Evolutionary conservation across 2,329 filamentous ascomycete species (phyloP), one percentile per base, ranked within the genome.

Genomic region (Scedosporium dehoogii): DNA sequence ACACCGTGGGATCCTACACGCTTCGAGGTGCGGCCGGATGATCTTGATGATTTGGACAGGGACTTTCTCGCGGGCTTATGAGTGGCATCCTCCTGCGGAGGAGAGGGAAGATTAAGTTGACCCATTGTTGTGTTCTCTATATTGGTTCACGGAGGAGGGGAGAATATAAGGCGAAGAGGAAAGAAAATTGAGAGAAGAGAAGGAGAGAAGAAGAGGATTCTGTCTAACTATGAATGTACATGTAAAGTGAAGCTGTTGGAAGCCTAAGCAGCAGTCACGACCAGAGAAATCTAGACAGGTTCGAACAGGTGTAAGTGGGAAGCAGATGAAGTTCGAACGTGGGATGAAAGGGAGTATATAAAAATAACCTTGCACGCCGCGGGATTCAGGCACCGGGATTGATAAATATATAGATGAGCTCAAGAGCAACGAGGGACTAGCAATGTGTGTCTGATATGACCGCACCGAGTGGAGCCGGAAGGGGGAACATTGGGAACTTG

Each of bases 1-100:
- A 46, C 33, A 51, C 29, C 51, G 38, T 53, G 29, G 7, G 46
- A 53, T 16, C 60, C 60, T 44, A 42, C 42, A 12, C 61, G 53
- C 56, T 62, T 62, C n/a, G 56, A 41, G 23, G 55, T 42, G n/a
- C 56, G 53, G 18, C 44, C 33, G 7, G 56, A 48, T 1, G 61
- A 48, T 23, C 55, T 53, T 10, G 55, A 46, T 6, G 42, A n/a
- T 48, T 62, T 62, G 41, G 61, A 58, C 38, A 33, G 16, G 6
- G 59, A 53, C 33, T 61, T 61, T 44, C 53, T 57, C 29, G 60
- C 10, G 14, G 60, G 60, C 61, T 62, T 62, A 42, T 57, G 60
- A 23, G n/a, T 25, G n/a, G 29, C 38, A 27, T 62, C 61, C 61
- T 62, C 61, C 6, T 55, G 41, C 4, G 61, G 61, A 58, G 61